Evolutionary conservation across 1,139 yeast genomes (phyloP).

Genomic region (Saccharomyces hybrid): DNA sequence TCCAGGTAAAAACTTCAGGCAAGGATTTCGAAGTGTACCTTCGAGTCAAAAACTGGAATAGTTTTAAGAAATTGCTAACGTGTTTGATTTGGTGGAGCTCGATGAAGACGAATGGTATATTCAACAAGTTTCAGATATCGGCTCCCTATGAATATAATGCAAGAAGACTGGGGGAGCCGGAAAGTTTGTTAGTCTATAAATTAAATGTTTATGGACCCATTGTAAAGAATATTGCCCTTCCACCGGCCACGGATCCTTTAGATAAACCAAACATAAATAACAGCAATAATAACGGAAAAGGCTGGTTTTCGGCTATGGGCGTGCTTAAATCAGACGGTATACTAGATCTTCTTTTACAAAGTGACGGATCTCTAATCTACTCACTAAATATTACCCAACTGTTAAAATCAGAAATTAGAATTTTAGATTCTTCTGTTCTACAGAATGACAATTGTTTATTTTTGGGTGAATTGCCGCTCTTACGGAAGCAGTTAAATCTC

Average conservation of each 20-base stretch:
- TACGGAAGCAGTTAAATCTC: slow-evolving; percentile 34
- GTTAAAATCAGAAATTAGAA: slow-evolving; percentile 59
- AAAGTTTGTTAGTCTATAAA: slow-evolving; percentile 47
- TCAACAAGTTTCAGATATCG: slow-evolving; percentile 38
- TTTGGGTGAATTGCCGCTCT: slow-evolving; percentile 48
- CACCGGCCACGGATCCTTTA: not conserved
- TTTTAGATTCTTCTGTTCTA: slow-evolving; percentile 60
- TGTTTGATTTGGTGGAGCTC: slow-evolving; percentile 58
- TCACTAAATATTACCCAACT: slow-evolving; percentile 51
- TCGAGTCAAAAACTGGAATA: slow-evolving; percentile 38
- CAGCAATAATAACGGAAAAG: not conserved
- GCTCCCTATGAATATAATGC: slow-evolving; percentile 9
- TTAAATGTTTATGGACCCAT: slow-evolving; percentile 60
- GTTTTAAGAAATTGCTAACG: slow-evolving; percentile 44
- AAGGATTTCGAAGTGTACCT: slow-evolving; percentile 39
- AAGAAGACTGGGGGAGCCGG: slow-evolving; percentile 21
- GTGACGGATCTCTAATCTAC: slow-evolving; percentile 60
- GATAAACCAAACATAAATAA: not conserved
- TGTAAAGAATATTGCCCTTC: slow-evolving; percentile 33
- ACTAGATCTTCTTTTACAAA: slow-evolving; percentile 54
- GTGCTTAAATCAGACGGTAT: slow-evolving; percentile 60
- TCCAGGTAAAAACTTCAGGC: slow-evolving; percentile 42
- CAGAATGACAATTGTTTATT: slow-evolving; percentile 52
- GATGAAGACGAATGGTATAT: slow-evolving; percentile 49
- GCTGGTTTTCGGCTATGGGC: slow-evolving; percentile 74